Percentiles rank a stretch among this genome's conserved stretches.
Evolutionary conservation across 1,284 basidiomycete genomes (phyloP).

Genomic region (Kwoniella shivajii): DNA sequence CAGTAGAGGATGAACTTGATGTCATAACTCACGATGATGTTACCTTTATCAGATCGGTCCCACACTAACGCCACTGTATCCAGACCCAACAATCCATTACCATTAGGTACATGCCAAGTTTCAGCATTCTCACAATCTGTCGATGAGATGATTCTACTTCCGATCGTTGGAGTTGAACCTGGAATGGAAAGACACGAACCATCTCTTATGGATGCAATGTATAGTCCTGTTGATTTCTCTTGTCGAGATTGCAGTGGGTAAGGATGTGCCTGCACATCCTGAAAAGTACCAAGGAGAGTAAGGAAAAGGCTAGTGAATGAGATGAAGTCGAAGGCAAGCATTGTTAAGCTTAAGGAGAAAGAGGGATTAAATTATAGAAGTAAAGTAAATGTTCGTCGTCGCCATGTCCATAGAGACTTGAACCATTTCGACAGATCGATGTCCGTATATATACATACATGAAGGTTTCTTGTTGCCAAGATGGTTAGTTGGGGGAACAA

Average conservation of each 20-base stretch:
- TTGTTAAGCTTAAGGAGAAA: no score
- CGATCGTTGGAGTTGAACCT: background rate
- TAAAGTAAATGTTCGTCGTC: no score
- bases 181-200: background rate
- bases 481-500: no score
- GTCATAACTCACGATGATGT: background rate
- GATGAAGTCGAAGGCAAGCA: no score
- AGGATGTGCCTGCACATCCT: background rate
- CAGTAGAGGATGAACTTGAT: no score
- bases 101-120: conserved; percentile 9
- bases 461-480: no score
- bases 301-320: no score
- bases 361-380: no score
- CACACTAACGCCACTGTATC: background rate
- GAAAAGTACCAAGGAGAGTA: background rate
- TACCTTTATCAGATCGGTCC: background rate
- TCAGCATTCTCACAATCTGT: conserved; percentile 1
- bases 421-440: no score
- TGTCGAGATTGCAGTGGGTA: no score
- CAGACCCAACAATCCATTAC: conserved; percentile 1
- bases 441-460: no score
- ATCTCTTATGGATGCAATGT: conserved; percentile 3
- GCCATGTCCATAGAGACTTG: no score
- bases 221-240: background rate
- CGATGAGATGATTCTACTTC: background rate